Percentiles rank a stretch among this genome's conserved stretches.
These are phyloP conservation scores for Phyllosticta citriasiana DNA, from an alignment of 2,329 filamentous ascomycete genomes.

Conservation along the genomic window DNA sequence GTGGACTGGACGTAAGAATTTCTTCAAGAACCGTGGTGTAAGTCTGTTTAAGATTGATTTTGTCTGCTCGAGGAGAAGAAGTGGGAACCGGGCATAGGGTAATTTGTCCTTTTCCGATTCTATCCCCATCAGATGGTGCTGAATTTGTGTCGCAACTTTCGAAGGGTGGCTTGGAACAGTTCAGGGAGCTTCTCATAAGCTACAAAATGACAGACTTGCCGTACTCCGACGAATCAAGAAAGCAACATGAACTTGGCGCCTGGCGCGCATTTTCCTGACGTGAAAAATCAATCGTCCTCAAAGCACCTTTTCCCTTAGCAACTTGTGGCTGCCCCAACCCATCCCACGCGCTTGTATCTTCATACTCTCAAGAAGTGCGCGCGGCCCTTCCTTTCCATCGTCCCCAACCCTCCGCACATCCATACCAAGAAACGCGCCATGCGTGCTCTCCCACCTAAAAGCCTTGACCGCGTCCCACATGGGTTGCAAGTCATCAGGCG, in stretches of 20 bases:
- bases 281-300: background rate
- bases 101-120: background rate
- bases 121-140: background rate
- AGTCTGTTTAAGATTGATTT: background rate
- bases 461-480: conserved; percentile 61
- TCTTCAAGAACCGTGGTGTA: conserved; percentile 19
- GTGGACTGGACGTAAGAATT: conserved; percentile 45
- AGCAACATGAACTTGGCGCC: background rate
- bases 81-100: background rate
- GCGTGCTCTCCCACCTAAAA: conserved; percentile 54
- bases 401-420: conserved; percentile 43
- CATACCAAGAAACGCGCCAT: conserved; percentile 55
- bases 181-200: background rate
- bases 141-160: background rate
- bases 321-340: conserved; percentile 21
- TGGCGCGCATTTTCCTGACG: background rate
- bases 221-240: background rate
- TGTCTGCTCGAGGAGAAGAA: background rate
- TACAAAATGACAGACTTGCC: background rate
- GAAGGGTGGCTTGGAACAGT: background rate
- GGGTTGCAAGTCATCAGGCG: conserved; percentile 49
- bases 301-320: background rate
- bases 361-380: conserved; percentile 62
- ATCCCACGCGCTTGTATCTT: conserved; percentile 52
- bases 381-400: conserved; percentile 43